Conservation (phyloP, 352 stramenopile species). For the Bremia lactucae region DNA sequence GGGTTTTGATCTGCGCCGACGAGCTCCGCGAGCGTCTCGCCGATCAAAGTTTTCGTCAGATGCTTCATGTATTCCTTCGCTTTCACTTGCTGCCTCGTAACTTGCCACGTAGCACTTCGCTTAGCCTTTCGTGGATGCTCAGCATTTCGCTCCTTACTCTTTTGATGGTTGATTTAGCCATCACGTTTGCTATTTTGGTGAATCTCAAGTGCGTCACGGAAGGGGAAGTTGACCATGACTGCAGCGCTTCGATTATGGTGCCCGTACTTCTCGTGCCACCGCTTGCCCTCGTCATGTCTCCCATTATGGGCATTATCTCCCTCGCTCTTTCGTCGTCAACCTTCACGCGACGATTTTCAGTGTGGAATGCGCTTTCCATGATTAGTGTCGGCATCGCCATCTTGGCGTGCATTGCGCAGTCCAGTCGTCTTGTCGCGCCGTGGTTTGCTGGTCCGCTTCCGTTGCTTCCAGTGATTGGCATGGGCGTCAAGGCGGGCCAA, state of each 20-base stretch:
- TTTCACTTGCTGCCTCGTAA: conserved; percentile 46
- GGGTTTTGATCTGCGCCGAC: conserved; percentile 55
- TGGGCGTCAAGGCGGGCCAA: conserved; percentile 58
- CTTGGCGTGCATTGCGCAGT: conserved; percentile 48
- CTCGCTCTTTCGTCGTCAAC: conserved; percentile 56
- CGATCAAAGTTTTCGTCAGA: conserved; percentile 28
- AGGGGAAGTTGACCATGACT: conserved; percentile 55
- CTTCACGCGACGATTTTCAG: conserved; percentile 58
- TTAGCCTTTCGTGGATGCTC: conserved; percentile 59
- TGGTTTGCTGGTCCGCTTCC: conserved; percentile 70
- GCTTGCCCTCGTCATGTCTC: conserved; percentile 56
- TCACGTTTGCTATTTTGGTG: conserved; percentile 67
- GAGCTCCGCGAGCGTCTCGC: conserved; percentile 53
- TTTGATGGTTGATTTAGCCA: conserved; percentile 69
- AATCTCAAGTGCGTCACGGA: conserved; percentile 74
- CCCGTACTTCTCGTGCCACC: conserved; percentile 60
- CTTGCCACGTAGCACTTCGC: conserved; percentile 35
- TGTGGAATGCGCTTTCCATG: conserved; percentile 79
- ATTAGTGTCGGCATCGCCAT: conserved; percentile 61
- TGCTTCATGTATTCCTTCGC: conserved; percentile 34
- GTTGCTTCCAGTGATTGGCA: conserved; percentile 50
- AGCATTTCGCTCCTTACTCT: conserved; percentile 49
- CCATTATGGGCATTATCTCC: conserved; percentile 65
- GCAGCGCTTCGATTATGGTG: conserved; percentile 60
- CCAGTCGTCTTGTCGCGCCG: conserved; percentile 58